Conservation (phyloP, 257 asterid genomes). For the Solanum arcanum region DNA sequence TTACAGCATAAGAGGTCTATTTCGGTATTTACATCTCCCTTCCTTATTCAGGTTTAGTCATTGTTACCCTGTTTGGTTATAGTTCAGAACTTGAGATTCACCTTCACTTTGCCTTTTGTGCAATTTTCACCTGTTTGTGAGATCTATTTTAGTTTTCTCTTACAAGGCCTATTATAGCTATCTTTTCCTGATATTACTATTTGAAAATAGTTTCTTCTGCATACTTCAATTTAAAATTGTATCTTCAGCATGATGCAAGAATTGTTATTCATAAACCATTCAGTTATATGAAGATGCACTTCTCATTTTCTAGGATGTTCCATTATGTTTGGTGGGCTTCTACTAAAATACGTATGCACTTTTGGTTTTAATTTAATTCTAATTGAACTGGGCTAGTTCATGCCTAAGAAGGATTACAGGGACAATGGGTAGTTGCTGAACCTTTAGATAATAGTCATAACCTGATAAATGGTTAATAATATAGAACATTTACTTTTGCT, state of each 20-base stretch:
- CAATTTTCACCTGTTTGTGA: not conserved
- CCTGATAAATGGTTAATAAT: not conserved
- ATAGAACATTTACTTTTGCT: not conserved
- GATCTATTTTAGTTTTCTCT: not conserved
- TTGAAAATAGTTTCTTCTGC: not conserved
- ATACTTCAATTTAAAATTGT: not conserved
- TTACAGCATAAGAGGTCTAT: not conserved
- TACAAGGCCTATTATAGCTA: not conserved
- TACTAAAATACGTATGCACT: not conserved
- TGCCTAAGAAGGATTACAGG: not conserved
- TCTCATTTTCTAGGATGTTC: not conserved
- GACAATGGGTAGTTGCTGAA: not conserved
- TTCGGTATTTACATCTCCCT: not conserved
- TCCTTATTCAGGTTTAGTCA: not conserved
- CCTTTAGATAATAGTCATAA: not conserved
- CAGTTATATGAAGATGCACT: not conserved
- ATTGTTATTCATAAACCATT: not conserved
- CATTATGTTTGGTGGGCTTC: not conserved
- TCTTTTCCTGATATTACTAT: not conserved
- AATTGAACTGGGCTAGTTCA: not conserved
- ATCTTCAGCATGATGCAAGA: not conserved
- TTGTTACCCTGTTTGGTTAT: not conserved
- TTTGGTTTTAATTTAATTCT: not conserved
- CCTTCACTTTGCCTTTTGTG: not conserved
- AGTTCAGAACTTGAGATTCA: not conserved